Evolutionary conservation across 257 asterid species (phyloP), one percentile per base, ranked within the genome.

Genomic region (Osmanthus fragrans): DNA sequence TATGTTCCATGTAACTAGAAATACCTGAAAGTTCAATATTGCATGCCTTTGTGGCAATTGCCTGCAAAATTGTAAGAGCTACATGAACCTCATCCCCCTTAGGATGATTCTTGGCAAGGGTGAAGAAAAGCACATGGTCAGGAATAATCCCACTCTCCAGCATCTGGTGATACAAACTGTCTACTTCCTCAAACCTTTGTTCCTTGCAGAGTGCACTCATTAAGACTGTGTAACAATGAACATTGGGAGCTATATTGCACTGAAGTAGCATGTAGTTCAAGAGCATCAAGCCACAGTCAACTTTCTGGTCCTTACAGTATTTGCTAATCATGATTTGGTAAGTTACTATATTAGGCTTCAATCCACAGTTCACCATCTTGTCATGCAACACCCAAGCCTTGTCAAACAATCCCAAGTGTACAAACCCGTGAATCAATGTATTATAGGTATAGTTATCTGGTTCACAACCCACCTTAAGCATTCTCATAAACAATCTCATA

Each of bases 41-140:
- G 84, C 89, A 87, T 51, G 85, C 84, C 65, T 83, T 73, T 60
- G 73, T 71, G 7, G 92, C 94, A 12, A 90, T 84, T 66, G 84
- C 86, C 78, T 78, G 88, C 87, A 90, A 64, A 83, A 87, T 39
- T 4, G 71, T 71, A 33, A 80, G 82, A 36, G 92, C 88, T 29
- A 89, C 83, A 81, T 56, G 67, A 75, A 89, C 39, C 81, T 80
- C 91, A 49, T 80, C 81, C 58, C 88, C 90, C 82, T 82, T 80
- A 0, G 86, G 85, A 70, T 21, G 77, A 83, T 83, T 82, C 81
- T 72, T 87, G 71, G 81, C 73, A 32, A 90, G 84, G 60, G 80
- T 86, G 80, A 90, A 87, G 82, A 89, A 90, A 68, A 87, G 83
- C 34, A 90, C 91, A 45, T 87, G 90, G 68, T 90, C 96, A 0